These are phyloP conservation scores for Heteromeles arbutifolia DNA, from an alignment of 306 rosid genomes.

Conservation along the genomic window DNA sequence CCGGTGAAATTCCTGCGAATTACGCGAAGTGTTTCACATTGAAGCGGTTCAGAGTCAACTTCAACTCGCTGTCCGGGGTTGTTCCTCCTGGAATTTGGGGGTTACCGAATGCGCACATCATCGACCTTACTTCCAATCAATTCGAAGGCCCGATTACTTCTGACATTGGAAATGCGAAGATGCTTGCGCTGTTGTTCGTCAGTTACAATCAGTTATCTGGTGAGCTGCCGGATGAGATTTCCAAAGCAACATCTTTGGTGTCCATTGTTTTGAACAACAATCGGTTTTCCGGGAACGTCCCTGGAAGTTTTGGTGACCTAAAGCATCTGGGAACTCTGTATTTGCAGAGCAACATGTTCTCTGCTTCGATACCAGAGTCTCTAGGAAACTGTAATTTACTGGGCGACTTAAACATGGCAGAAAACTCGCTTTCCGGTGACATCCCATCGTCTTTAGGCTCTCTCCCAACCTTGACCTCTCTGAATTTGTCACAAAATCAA, in stretches of 20 bases:
- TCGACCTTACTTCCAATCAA: slow-evolving; percentile 51
- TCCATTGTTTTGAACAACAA: slow-evolving; percentile 47
- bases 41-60: slow-evolving; percentile 55
- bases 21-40: slow-evolving; percentile 47
- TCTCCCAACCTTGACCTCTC: slow-evolving; percentile 47
- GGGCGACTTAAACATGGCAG: slow-evolving; percentile 43
- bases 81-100: slow-evolving; percentile 79
- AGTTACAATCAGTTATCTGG: slow-evolving; percentile 52
- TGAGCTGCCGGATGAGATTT: slow-evolving; percentile 52
- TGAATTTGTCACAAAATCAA: slow-evolving; percentile 52
- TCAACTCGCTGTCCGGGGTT: slow-evolving; percentile 64
- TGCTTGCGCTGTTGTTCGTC: slow-evolving; percentile 30
- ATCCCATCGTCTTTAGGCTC: slow-evolving; percentile 68
- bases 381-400: slow-evolving; percentile 49
- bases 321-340: slow-evolving; percentile 43
- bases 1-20: slow-evolving; percentile 65
- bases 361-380: slow-evolving; percentile 57
- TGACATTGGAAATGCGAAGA: slow-evolving; percentile 50
- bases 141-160: slow-evolving; percentile 53
- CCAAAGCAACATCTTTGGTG: slow-evolving; percentile 45
- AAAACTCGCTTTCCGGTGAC: slow-evolving; percentile 41
- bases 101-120: slow-evolving; percentile 40
- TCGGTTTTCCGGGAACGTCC: slow-evolving; percentile 49
- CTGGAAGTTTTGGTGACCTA: slow-evolving; percentile 46
- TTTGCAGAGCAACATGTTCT: slow-evolving; percentile 47